Base-by-base conservation (phyloP, 345 rosid genomes). In the Orychophragmus violaceus region DNA sequence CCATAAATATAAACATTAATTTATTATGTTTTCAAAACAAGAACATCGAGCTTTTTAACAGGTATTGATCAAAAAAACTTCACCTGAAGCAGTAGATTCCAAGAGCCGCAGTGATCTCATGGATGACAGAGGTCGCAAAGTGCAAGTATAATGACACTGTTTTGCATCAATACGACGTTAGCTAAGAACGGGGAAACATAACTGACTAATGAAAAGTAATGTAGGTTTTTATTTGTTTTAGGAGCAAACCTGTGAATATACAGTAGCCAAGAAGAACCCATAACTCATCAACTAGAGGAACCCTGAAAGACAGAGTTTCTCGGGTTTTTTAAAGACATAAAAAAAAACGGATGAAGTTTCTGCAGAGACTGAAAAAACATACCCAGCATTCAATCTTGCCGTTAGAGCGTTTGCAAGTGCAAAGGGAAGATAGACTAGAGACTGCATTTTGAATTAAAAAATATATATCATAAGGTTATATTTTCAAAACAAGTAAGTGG, bases 71-170 rank as follows among this genome's bases (percentile, higher is more conserved):
- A 6, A 19, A 23, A n/a, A n/a, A 24, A 5, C 3, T 1, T 59
- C 22, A 94, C 99, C 99, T 95, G 97, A 95, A 95, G 88, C 97
- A 95, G 80, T 66, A 64, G 60, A 95, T 95, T 62, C 99, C 99
- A 84, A 95, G 76, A 55, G 99, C 95, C 0, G 78, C 62, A 3
- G 99, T 95, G 78, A 95, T 95, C 69, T 95, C 99, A 70, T 91
- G 86, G 69, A 91, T 81, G 66, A 95, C 97, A 13, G 97, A 85
- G 33, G 95, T 85, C 8, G 99, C 95, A 64, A 95, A 85, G 79
- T 95, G 96, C 55, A 91, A 50, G 77, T 91, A 95, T 46, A 95
- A 84, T 36, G 81, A 76, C 45, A 17, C 99, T 95, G 80, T 14
- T 41, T 68, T 51, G 16, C 49, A 74, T 44, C 51, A 53, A 61